Evolutionary conservation across 2,329 filamentous ascomycete species (phyloP), one percentile per base, ranked within the genome.

Genomic region (Tolypocladium pustulatum): DNA sequence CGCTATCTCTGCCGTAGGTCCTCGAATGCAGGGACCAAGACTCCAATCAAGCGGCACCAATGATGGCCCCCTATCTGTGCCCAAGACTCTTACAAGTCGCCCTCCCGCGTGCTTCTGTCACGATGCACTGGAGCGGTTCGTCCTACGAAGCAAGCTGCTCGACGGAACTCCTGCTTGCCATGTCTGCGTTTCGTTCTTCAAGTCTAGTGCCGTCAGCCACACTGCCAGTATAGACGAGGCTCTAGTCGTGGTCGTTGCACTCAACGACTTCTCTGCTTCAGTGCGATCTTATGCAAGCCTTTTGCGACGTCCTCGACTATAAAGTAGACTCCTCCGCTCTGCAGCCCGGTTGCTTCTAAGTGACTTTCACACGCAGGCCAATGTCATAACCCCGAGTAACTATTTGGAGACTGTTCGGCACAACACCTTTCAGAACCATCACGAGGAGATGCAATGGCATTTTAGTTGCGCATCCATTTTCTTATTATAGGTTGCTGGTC

Each of bases 341-440:
- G n/a, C n/a, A n/a, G n/a, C n/a, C n/a, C n/a, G n/a, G n/a, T n/a
- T n/a, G n/a, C n/a, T n/a, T n/a, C 43, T 36, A 34, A 40, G 20
- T 53, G n/a, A 60, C 27, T 30, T 34, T 25, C n/a, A n/a, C 54
- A 41, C 36, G 15, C 51, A 73, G 72, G 72, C 71, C n/a, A 76
- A 79, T 59, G 65, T 79, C 34, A 78, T 79, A 57, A 75, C 73
- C 5, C 69, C 72, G 22, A 76, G 72, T 57, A 71, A 78, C 56
- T 73, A 75, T 1, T 61, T 66, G 4, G 66, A 70, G 1, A 67
- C 70, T 51, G 20, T 20, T 38, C 38, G 20, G 20, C 40, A 25
- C n/a, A 25, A 43, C 10, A 43, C 22, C n/a, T 25, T n/a, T 5
- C 40, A 43, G 22, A 3, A 17, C 22, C 13, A 46, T 5, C 43